Evolutionary conservation across 768 basidiomycete genomes (phyloP).

Genomic region (Leccinum imitatum): DNA sequence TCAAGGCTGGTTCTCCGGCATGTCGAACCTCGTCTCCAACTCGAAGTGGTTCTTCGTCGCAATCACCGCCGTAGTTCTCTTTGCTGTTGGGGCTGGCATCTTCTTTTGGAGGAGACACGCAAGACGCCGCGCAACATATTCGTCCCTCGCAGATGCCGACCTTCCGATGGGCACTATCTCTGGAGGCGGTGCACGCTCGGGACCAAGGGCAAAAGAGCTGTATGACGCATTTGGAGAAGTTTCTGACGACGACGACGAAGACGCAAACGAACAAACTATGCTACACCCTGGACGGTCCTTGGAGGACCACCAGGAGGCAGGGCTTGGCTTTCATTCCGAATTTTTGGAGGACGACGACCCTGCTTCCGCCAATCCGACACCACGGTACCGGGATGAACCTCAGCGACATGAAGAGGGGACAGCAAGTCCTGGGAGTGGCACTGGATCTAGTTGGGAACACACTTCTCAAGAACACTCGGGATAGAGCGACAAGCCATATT

Average conservation of each 20-base stretch:
- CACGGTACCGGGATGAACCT: conserved; percentile 57
- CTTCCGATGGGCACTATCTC: conserved; percentile 75
- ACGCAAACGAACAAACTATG: conserved; percentile 70
- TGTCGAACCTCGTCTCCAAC: conserved; percentile 68
- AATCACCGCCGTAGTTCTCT: conserved; percentile 72
- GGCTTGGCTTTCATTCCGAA: conserved; percentile 67
- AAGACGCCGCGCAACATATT: conserved; percentile 49
- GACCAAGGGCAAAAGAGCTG: conserved; percentile 77
- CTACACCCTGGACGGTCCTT: conserved; percentile 44
- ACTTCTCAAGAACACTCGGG: conserved; percentile 42
- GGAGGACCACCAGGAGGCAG: conserved; percentile 36
- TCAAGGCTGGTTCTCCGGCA: conserved; percentile 82
- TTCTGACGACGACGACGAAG: conserved; percentile 72
- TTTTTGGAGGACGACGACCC: conserved; percentile 81
- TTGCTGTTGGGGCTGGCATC: conserved; percentile 62
- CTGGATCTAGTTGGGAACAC: conserved; percentile 75
- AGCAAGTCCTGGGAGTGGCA: conserved; percentile 39
- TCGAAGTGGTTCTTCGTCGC: conserved; percentile 92
- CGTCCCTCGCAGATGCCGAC: conserved; percentile 61
- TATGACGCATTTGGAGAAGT: conserved; percentile 96
- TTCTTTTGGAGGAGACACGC: conserved; percentile 79
- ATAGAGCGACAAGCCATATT: conserved; percentile 16
- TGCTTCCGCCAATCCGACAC: conserved; percentile 29
- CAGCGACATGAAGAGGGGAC: conserved; percentile 19
- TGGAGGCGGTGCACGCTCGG: conserved; percentile 32